phyloP scores from a whole-genome alignment of 441 rosid genomes.

The Bocquillonia castaneifolia region DNA sequence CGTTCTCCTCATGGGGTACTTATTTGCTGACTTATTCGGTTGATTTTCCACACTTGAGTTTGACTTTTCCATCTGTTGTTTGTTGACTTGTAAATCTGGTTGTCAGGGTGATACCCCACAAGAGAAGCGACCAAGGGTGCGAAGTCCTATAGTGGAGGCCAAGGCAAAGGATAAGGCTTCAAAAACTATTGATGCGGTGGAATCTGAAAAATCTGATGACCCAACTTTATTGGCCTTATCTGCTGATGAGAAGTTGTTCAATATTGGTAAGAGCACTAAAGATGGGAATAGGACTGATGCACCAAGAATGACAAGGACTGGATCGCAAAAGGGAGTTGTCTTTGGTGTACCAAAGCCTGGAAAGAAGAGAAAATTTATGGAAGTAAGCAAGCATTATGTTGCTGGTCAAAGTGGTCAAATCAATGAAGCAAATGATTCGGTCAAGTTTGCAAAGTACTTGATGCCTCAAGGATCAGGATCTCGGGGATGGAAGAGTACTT shows the following conservation, averaged over 20 bases:
- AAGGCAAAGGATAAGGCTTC: slow-evolving; percentile 50
- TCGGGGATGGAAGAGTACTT: slow-evolving; percentile 56
- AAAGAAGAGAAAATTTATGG: slow-evolving; percentile 96
- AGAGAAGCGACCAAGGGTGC: slow-evolving; percentile 68
- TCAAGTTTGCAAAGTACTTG: slow-evolving; percentile 54
- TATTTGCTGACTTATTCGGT: slow-evolving; percentile 9
- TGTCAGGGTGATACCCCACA: slow-evolving; percentile 83
- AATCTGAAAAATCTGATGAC: slow-evolving; percentile 43
- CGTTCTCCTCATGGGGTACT: slow-evolving; percentile 48
- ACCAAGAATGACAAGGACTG: slow-evolving; percentile 58
- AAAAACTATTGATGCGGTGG: slow-evolving; percentile 32
- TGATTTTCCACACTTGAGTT: slow-evolving; percentile 14
- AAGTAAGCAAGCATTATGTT: slow-evolving; percentile 87
- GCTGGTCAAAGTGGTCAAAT: slow-evolving; percentile 45
- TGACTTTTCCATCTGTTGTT: slow-evolving; percentile 12
- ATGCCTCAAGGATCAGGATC: slow-evolving; percentile 66
- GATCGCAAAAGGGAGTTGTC: slow-evolving; percentile 69
- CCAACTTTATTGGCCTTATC: slow-evolving; percentile 49
- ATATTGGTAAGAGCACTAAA: slow-evolving; percentile 57
- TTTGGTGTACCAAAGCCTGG: slow-evolving; percentile 98
- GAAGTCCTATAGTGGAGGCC: slow-evolving; percentile 36
- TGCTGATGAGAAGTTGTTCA: slow-evolving; percentile 53
- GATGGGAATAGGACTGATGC: slow-evolving; percentile 46
- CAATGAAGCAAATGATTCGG: slow-evolving; percentile 50
- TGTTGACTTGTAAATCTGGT: slow-evolving; percentile 25